Base-by-base conservation (phyloP, 2,329 filamentous ascomycete genomes). In the Aspergillus sergii region DNA sequence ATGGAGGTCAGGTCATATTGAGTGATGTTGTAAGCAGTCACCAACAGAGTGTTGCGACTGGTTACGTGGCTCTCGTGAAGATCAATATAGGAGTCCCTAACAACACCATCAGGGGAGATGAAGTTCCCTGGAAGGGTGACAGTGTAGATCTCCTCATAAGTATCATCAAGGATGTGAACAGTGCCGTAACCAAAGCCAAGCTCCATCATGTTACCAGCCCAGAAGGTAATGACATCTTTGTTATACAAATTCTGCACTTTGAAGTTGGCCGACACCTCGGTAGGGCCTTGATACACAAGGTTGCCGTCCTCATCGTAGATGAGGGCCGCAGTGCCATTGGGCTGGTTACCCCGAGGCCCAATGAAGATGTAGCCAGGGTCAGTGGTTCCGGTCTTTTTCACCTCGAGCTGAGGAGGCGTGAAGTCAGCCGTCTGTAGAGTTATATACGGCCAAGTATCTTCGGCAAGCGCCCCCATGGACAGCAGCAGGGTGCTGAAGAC, bases 251-350 rank as follows among this genome's bases (percentile, higher is more conserved):
- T 70, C 65, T 79, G 76, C 1, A 76, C 71, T 61, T 66, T 72
- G 67, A 79, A 73, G 61, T 76, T 78, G 58, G 71, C 70, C 5
- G 71, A 73, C 21, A 75, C 68, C 57, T 74, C 69, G 9, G 70
- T 64, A 1, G 75, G 75, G 2, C 76, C 75, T 56, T 78, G 70
- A 57, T 76, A 79, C 34, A 79, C 68, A 14, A 79, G 63, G 28
- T 78, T 68, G 23, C 75, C 76, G 6, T 70, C 70, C 51, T 78
- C 71, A 39, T 75, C 73, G 61, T 76, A 78, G 23, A 79, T 78
- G n/a, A 77, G 66, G 2, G 76, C 72, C 11, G 75, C 73, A 32
- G 68, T 69, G 1, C 74, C 73, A 30, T 66, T 65, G 6, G 64
- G 55, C 53, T 71, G 67, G 32, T 69, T 68, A 26, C 71, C 74